Conservation (phyloP, 208 protist species). For the Crithidia brevicula region DNA sequence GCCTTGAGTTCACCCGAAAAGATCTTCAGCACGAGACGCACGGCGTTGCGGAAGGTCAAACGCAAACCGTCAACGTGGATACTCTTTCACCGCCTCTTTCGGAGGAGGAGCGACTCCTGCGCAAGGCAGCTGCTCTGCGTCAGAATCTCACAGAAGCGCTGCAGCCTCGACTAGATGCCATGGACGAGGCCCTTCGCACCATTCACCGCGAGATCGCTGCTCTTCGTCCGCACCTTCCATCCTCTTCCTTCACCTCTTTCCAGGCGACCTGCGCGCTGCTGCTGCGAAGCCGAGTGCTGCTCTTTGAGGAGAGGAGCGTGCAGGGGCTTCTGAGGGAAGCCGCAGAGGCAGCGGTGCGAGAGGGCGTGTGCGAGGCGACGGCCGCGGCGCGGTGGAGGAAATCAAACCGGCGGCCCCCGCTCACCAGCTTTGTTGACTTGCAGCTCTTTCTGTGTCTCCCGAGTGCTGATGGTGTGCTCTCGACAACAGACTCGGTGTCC, state of each 20-base stretch:
- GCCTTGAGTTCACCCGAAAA: conserved; percentile 15
- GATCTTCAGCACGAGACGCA: neutral
- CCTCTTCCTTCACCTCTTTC: conserved; percentile 8
- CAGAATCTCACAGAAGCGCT: conserved; percentile 5
- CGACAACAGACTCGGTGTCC: neutral
- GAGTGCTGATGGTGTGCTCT: neutral
- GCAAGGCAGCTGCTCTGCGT: conserved; percentile 11
- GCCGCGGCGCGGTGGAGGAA: conserved; percentile 21
- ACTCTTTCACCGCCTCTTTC: neutral
- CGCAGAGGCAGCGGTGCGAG: conserved; percentile 10
- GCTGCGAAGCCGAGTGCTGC: neutral
- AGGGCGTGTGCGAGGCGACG: neutral
- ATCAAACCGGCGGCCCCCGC: conserved; percentile 29
- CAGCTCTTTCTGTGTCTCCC: conserved; percentile 13
- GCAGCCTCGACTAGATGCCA: conserved; percentile 10
- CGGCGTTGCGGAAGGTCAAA: no score
- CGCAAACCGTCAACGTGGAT: neutral
- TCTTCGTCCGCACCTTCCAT: conserved; percentile 22
- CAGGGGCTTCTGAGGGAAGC: conserved; percentile 27
- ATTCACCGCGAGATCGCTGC: conserved; percentile 3
- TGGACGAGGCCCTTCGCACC: conserved; percentile 8
- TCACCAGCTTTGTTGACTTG: conserved; percentile 24
- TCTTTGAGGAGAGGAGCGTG: conserved; percentile 40
- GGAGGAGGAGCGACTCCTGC: conserved; percentile 18
- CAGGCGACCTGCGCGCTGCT: conserved; percentile 13